A percentile compares a stretch with the other conserved stretches of the same genome.
Evolutionary conservation across 345 rosid species (phyloP).

Genomic region (Camelina hispida): DNA sequence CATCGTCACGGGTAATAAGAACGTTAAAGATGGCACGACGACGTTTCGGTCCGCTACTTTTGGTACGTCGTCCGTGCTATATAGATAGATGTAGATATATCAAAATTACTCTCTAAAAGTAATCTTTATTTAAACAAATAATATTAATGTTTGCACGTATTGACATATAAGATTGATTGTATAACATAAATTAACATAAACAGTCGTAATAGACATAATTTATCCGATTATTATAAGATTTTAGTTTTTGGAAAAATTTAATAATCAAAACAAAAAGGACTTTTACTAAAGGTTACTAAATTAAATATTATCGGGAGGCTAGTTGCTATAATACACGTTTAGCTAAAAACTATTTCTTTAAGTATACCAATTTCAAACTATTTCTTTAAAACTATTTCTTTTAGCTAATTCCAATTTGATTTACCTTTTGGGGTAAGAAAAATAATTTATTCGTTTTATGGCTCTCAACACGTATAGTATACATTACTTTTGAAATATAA

Average conservation of each 20-base stretch:
- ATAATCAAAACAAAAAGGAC: neutral
- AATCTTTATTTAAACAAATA: neutral
- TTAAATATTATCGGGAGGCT: neutral
- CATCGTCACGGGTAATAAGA: slow-evolving; percentile 60
- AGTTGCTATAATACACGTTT: neutral
- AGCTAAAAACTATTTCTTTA: neutral
- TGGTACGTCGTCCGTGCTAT: slow-evolving; percentile 56
- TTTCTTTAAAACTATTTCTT: neutral
- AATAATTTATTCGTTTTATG: neutral
- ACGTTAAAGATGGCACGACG: slow-evolving; percentile 59
- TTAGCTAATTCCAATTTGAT: neutral
- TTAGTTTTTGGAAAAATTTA: neutral
- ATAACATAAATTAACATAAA: neutral
- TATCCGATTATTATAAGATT: neutral
- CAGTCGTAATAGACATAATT: neutral
- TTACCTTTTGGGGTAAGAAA: neutral
- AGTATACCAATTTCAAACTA: neutral
- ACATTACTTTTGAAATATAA: neutral
- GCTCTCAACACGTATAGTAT: neutral
- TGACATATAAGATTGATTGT: neutral
- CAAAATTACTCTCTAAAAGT: neutral
- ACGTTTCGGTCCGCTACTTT: slow-evolving; percentile 86
- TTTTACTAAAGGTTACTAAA: neutral
- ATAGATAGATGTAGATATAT: neutral
- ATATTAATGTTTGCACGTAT: neutral